Base-by-base conservation (phyloP, 495 filamentous ascomycete species). In the Talaromyces thailandensis region DNA sequence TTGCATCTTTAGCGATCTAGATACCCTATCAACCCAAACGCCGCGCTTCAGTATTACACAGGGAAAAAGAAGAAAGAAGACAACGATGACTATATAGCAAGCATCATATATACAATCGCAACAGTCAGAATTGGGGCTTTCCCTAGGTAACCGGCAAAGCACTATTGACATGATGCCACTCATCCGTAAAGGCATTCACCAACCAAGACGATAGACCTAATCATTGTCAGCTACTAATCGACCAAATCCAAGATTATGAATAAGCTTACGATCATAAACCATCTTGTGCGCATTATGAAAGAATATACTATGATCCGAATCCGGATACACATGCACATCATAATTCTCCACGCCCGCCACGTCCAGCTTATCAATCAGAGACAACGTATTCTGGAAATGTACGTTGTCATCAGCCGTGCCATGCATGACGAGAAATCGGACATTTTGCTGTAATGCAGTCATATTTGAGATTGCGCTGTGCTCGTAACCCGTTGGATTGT, bases 321-420 rank as follows among this genome's bases (percentile, higher is more conserved):
- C 94, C 9, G 94, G 94, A 76, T 95, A 98, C 21, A 96, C 86
- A 74, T 96, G 93, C 51, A 98, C 83, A 70, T 98, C 94, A 65
- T 96, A 98, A 71, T 98, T 98, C 75, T 96, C 88, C 2, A 98
- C 84, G 28, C 84, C 84, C 2, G 78, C 86, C 63, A 96, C 69
- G 74, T 98, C 92, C 48, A 98, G 79, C 67, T 87, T 88, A 73
- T 98, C 94, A 52, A 98, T 74, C 65, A 98, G 74, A 3, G 85
- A 88, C 57, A 97, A 79, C 1, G 91, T 87, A 70, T 96, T 98
- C 73, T 98, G 94, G 72, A 96, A 81, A 72, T 98, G 94, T 6
- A 98, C 94, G 66, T 98, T 98, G 74, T 98, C 94, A 66, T 98
- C 94, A 3, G 90, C 88, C 14, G 92, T 82, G 62, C 94, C 94